Evolutionary conservation across 768 basidiomycete species (phyloP).

Genomic region (Lepiota brunneoincarnata): DNA sequence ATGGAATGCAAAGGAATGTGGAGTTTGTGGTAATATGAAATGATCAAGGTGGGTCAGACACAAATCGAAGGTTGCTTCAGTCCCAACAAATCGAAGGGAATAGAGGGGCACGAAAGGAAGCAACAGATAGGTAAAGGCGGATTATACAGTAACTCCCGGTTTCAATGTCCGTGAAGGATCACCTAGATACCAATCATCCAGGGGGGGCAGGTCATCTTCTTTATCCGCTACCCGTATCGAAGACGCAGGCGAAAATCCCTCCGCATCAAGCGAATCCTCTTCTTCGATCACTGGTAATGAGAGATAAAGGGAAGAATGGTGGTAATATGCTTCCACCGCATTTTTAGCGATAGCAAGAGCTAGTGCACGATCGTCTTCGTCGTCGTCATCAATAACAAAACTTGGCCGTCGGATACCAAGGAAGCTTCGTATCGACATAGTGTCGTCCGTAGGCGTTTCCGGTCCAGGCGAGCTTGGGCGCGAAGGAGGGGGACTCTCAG

Average conservation of each 20-base stretch:
- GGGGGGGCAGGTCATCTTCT: slow-evolving; percentile 37
- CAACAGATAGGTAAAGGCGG: neutral
- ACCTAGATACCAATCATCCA: slow-evolving; percentile 39
- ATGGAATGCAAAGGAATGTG: neutral
- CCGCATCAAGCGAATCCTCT: slow-evolving; percentile 6
- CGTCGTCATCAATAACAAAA: slow-evolving; percentile 15
- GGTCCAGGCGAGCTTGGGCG: slow-evolving; percentile 17
- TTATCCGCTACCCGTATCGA: slow-evolving; percentile 7
- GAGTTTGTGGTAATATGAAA: neutral
- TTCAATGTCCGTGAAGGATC: slow-evolving; percentile 19
- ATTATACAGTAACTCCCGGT: neutral
- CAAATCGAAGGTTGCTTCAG: neutral
- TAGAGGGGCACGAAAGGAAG: neutral
- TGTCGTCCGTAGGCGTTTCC: slow-evolving; percentile 19
- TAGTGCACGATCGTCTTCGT: slow-evolving; percentile 16
- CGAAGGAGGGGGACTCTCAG: slow-evolving; percentile 14
- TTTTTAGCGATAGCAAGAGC: slow-evolving; percentile 11
- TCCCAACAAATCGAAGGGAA: slow-evolving; percentile 2
- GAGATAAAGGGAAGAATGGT: slow-evolving; percentile 4
- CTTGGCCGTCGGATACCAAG: slow-evolving; percentile 2
- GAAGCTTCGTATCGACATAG: neutral
- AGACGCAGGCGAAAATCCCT: neutral
- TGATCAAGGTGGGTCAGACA: neutral
- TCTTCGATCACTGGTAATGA: slow-evolving; percentile 11
- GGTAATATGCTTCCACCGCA: slow-evolving; percentile 8